Evolutionary conservation across 768 basidiomycete genomes (phyloP).

Genomic region (Pisolithus sp.): DNA sequence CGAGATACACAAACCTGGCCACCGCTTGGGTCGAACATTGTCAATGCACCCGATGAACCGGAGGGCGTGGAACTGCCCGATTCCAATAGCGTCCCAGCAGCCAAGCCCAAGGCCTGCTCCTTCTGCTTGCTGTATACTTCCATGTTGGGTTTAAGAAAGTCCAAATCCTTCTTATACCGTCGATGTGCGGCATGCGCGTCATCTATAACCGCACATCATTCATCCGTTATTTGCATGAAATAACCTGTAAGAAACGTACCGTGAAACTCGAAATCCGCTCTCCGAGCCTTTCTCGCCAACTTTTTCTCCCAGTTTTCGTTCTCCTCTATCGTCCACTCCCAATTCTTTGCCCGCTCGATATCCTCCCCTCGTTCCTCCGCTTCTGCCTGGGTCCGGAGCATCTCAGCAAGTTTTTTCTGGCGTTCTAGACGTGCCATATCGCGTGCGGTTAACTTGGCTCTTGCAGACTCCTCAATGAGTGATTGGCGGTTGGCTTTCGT

Average conservation of each 20-base stretch:
- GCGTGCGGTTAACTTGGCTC: conserved; percentile 66
- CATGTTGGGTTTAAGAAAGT: conserved; percentile 82
- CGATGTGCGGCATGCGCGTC: conserved; percentile 84
- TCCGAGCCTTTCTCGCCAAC: conserved; percentile 68
- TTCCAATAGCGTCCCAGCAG: conserved; percentile 56
- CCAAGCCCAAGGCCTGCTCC: conserved; percentile 72
- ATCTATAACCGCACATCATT: conserved; percentile 42
- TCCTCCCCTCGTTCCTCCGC: conserved; percentile 92
- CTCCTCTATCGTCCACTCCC: conserved; percentile 94
- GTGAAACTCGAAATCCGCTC: conserved; percentile 88
- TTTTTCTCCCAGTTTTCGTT: conserved; percentile 97
- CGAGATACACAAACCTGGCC: conserved; percentile 30
- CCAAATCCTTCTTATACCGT: conserved; percentile 89
- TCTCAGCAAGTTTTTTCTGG: conserved; percentile 87
- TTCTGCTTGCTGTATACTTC: conserved; percentile 86
- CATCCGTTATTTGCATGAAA: neutral
- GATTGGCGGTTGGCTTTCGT: conserved; percentile 80
- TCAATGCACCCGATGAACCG: conserved; percentile 31
- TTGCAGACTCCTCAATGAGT: conserved; percentile 78
- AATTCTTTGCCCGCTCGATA: conserved; percentile 83
- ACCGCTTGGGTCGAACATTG: conserved; percentile 48
- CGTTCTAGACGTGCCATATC: conserved; percentile 82
- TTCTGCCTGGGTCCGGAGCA: conserved; percentile 74
- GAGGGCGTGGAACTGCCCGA: conserved; percentile 28
- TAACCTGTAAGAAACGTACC: conserved; percentile 43